phyloP scores from a whole-genome alignment of 2,329 filamentous ascomycete genomes.

The Stagonosporopsis cucurbitacearum region DNA sequence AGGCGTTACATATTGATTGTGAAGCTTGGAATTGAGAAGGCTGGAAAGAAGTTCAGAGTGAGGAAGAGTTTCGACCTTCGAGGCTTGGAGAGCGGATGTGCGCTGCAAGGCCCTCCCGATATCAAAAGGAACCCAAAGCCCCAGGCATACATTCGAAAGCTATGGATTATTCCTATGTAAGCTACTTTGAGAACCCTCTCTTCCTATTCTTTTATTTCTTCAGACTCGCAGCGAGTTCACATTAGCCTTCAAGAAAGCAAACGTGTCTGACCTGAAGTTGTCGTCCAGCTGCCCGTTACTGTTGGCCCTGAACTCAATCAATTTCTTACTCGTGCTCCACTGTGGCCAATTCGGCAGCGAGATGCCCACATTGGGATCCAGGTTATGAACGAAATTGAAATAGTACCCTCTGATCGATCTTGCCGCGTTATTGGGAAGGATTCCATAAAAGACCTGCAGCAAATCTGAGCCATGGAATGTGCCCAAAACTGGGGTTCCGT shows the following conservation, averaged over 20 bases:
- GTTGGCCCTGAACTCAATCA: constrained; percentile 59
- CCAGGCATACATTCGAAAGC: background rate
- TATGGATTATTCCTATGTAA: background rate
- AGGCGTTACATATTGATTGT: background rate
- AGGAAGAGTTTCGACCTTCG: background rate
- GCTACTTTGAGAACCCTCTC: too few relatives aligned
- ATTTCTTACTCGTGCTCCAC: constrained; percentile 58
- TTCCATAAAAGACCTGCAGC: constrained; percentile 71
- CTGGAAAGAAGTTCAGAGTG: background rate
- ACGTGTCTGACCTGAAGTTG: constrained; percentile 56
- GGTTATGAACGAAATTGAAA: constrained; percentile 71
- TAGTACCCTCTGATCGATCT: constrained; percentile 71
- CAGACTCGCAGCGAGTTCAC: constrained; percentile 14
- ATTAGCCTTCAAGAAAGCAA: constrained; percentile 50
- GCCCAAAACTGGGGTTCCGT: constrained; percentile 73
- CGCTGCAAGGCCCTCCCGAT: background rate
- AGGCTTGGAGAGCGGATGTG: background rate
- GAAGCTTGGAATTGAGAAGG: background rate
- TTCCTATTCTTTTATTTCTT: background rate
- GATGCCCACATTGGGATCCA: constrained; percentile 70
- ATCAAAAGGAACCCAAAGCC: background rate
- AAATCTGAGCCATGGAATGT: constrained; percentile 78
- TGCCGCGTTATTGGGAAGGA: constrained; percentile 68
- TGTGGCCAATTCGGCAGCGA: constrained; percentile 59
- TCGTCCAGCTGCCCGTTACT: constrained; percentile 52